Evolutionary conservation across 768 basidiomycete species (phyloP).

Genomic region (Pulveroboletus sp.): DNA sequence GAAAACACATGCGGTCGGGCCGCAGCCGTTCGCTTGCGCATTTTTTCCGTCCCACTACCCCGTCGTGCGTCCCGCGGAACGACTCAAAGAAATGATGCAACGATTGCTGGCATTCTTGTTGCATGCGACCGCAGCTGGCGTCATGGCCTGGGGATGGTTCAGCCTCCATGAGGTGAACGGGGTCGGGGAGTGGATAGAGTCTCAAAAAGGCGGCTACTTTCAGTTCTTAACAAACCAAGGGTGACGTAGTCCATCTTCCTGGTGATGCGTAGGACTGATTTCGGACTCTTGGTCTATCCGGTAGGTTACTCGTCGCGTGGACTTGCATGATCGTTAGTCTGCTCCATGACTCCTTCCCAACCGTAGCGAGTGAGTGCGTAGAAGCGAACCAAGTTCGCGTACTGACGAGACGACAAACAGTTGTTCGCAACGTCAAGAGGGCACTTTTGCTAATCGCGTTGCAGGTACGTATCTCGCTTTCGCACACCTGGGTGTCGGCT

Average conservation of each 20-base stretch:
- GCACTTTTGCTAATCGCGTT: conserved; percentile 58
- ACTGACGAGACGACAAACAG: conserved; percentile 1
- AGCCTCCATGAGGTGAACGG: conserved; percentile 3
- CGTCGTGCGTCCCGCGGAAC: neutral
- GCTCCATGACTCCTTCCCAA: conserved; percentile 39
- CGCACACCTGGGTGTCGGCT: neutral
- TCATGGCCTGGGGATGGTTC: conserved; percentile 38
- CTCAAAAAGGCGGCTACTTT: conserved; percentile 59
- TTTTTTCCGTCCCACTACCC: neutral
- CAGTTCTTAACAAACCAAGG: conserved; percentile 80
- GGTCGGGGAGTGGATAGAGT: conserved; percentile 32
- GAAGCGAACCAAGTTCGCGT: neutral
- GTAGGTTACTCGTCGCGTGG: conserved; percentile 35
- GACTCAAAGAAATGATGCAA: conserved; percentile 9
- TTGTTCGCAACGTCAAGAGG: conserved; percentile 47
- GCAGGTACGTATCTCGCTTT: conserved; percentile 43
- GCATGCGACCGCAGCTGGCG: conserved; percentile 29
- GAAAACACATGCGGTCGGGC: neutral
- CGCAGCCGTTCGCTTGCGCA: neutral
- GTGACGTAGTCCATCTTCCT: conserved; percentile 22
- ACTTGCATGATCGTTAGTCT: conserved; percentile 40
- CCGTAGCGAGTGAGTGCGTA: conserved; percentile 29
- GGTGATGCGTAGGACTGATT: neutral
- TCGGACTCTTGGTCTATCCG: neutral
- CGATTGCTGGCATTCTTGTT: conserved; percentile 20